A percentile compares a stretch with the other conserved stretches of the same genome.
phyloP scores from a whole-genome alignment of 495 filamentous ascomycete genomes.

The Aspergillus coremiiformis region DNA sequence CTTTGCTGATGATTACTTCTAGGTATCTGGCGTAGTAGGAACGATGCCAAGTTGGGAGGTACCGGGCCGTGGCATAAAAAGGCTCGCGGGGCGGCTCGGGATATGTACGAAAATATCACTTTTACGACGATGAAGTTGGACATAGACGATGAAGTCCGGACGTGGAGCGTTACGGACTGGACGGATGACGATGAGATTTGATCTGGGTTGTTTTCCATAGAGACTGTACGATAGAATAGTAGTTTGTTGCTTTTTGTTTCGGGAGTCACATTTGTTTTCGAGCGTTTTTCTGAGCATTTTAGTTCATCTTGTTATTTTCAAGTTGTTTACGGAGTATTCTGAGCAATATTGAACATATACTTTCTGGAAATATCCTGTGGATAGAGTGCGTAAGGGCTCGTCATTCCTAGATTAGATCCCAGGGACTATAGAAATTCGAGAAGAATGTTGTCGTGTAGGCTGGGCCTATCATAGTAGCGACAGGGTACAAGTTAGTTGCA shows the following conservation, averaged over 20 bases:
- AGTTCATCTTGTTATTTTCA: too few relatives aligned
- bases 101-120: slow-evolving; percentile 49
- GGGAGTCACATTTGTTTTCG: too few relatives aligned
- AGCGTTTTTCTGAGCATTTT: too few relatives aligned
- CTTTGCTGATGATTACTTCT: background rate
- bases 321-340: too few relatives aligned
- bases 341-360: too few relatives aligned
- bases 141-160: slow-evolving; percentile 47
- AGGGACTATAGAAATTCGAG: too few relatives aligned
- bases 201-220: background rate
- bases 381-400: too few relatives aligned
- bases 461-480: too few relatives aligned
- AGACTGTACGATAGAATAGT: background rate
- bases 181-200: slow-evolving; percentile 11
- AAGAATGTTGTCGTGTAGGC: too few relatives aligned
- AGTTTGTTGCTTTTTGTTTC: background rate
- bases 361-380: too few relatives aligned
- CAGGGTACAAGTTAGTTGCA: too few relatives aligned
- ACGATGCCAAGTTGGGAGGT: slow-evolving; percentile 64
- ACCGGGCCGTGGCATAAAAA: slow-evolving; percentile 48
- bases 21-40: slow-evolving; percentile 61
- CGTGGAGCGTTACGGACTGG: slow-evolving; percentile 58
- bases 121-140: slow-evolving; percentile 53
- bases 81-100: slow-evolving; percentile 27
- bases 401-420: too few relatives aligned